Evolutionary conservation across 495 filamentous ascomycete species (phyloP), one percentile per base, ranked within the genome.

Genomic region (Hypoxylon lenormandii): DNA sequence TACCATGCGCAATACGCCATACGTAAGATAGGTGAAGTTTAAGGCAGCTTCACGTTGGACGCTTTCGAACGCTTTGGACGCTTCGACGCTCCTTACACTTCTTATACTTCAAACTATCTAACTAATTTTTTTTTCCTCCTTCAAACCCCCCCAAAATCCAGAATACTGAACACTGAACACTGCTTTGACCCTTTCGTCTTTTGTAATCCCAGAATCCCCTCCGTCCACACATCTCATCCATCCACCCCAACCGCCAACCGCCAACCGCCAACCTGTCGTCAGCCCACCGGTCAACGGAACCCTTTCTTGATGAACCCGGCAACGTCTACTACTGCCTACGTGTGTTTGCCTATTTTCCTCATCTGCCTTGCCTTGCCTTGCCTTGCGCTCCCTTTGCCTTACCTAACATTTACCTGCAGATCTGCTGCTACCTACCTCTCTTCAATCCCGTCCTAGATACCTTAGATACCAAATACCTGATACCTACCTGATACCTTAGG

Each of bases 1-100:
- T 13, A 13, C 37, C 37, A 40, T 40, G n/a, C 37, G 37, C 12
- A 5, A 40, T 5, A 40, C 4, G 15, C 42, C 42, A 60, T 66
- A 66, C 50, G 60, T 64, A 60, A 59, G 46, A 59, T 52, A 30
- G 23, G 15, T 46, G 15, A 53, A 36, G 22, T 48, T n/a, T 52
- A 65, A 58, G 61, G 61, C 67, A 66, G 61, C 67, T 70, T 60
- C 50, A 47, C 38, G 30, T 26, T 26, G 5, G 13, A 50, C 30
- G 55, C 59, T 21, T 54, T 12, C 47, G 7, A 6, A 15, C 42
- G 15, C 16, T 45, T 45, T 11, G 16, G 42, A 18, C 8, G 12
- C 38, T 15, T 15, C 4, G 4, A 42, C 2, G 16, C 16, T 45
- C 42, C 15, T 45, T 45, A 15, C 42, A 12, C 11, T 13, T 40